A percentile compares a stretch with the other conserved stretches of the same genome.
Conservation (phyloP, 1,284 basidiomycete species). For the Vanrija pseudolonga region DNA sequence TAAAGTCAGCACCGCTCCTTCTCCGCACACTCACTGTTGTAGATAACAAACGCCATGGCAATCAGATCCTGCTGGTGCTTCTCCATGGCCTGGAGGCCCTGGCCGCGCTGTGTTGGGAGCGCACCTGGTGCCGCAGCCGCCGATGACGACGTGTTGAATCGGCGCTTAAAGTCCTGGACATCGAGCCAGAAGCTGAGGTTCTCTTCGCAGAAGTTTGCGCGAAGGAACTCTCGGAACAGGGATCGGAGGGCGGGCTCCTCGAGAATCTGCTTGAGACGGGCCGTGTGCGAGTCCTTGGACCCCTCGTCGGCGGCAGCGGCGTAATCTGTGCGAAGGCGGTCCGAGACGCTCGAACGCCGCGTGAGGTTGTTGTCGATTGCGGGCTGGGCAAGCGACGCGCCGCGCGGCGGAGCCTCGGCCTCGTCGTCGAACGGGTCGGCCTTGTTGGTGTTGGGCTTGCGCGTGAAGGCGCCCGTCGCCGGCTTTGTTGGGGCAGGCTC, state of each 20-base stretch:
- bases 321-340: constrained; percentile 58
- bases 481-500: constrained; percentile 16
- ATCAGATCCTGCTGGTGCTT: constrained; percentile 93
- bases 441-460: neutral
- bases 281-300: constrained; percentile 80
- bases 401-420: constrained; percentile 10
- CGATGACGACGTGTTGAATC: constrained; percentile 91
- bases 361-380: constrained; percentile 65
- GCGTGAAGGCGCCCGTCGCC: neutral
- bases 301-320: constrained; percentile 8
- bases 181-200: constrained; percentile 97
- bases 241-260: constrained; percentile 86
- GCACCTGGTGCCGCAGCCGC: constrained; percentile 63
- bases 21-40: constrained; percentile 44
- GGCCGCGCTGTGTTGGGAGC: constrained; percentile 52
- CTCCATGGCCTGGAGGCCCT: constrained; percentile 86
- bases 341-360: constrained; percentile 70
- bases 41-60: constrained; percentile 85
- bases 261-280: constrained; percentile 84
- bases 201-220: constrained; percentile 95
- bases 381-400: constrained; percentile 17
- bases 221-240: constrained; percentile 90
- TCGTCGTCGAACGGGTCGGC: constrained; percentile 5
- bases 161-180: constrained; percentile 92
- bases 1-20: constrained; percentile 39